A percentile compares a stretch with the other conserved stretches of the same genome.
phyloP scores from a whole-genome alignment of 192 early-diverging fungal species.

The Coemansia aciculifera region DNA sequence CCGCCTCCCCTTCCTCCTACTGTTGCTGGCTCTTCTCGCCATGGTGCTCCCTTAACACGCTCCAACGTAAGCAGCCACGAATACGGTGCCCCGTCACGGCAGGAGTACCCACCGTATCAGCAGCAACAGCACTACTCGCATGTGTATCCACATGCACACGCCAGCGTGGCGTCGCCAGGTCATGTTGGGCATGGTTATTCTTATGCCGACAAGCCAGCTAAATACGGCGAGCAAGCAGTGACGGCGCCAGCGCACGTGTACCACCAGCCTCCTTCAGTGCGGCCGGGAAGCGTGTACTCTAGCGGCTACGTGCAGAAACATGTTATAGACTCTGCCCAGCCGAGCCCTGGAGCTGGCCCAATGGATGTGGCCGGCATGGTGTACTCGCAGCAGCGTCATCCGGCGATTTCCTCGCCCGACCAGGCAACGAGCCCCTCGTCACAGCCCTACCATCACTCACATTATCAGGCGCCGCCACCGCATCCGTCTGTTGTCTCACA shows the following conservation, averaged over 20 bases:
- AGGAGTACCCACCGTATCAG: slow-evolving; percentile 10
- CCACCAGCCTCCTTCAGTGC: not conserved
- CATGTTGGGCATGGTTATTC: not conserved
- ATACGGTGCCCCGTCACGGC: not conserved
- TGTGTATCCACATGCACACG: not conserved
- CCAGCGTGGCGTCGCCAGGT: not conserved
- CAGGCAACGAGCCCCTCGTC: not conserved
- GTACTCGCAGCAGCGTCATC: slow-evolving; percentile 4
- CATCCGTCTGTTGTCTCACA: not conserved
- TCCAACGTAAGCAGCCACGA: not conserved
- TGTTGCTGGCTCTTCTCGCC: not conserved
- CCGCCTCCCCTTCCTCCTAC: not conserved
- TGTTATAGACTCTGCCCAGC: not conserved
- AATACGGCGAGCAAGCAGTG: not conserved
- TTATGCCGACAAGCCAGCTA: not conserved
- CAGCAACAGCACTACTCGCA: slow-evolving; percentile 20
- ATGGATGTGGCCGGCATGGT: not conserved
- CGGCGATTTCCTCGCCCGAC: not conserved
- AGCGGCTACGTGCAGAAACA: not conserved
- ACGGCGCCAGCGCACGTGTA: not conserved
- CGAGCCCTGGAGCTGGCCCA: slow-evolving; percentile 1
- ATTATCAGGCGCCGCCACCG: not conserved
- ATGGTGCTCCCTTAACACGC: not conserved
- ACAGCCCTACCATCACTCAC: not conserved
- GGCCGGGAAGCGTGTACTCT: not conserved